A percentile compares a stretch with the other conserved stretches of the same genome.
These are phyloP conservation scores for Rhynchosporium graminicola DNA, from an alignment of 2,329 filamentous ascomycete species.

Conservation along the genomic window DNA sequence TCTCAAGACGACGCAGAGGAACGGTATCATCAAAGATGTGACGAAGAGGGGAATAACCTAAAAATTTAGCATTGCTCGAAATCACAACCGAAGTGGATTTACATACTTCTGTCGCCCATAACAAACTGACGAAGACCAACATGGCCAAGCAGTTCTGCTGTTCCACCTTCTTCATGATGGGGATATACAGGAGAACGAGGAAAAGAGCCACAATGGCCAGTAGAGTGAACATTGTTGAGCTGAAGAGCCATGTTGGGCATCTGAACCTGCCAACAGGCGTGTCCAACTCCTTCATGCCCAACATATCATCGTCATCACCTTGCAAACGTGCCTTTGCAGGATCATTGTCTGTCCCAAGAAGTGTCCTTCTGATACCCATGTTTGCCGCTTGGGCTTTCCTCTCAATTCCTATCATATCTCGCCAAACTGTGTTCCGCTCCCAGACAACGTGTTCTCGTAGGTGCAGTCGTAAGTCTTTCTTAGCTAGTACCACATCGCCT, in stretches of 20 bases:
- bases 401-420: slow-evolving; percentile 98
- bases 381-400: slow-evolving; percentile 92
- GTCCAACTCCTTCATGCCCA: slow-evolving; percentile 65
- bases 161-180: slow-evolving; percentile 82
- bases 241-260: slow-evolving; percentile 81
- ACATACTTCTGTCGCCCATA: slow-evolving; percentile 92
- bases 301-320: slow-evolving; percentile 73
- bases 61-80: slow-evolving; percentile 24
- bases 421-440: slow-evolving; percentile 98
- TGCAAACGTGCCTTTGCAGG: slow-evolving; percentile 71
- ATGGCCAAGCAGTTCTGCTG: slow-evolving; percentile 96
- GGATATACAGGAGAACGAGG: slow-evolving; percentile 68
- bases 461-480: slow-evolving; percentile 84
- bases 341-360: slow-evolving; percentile 75
- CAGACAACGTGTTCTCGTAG: slow-evolving; percentile 96
- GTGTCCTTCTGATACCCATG: slow-evolving; percentile 73
- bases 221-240: slow-evolving; percentile 76
- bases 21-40: slow-evolving; percentile 89
- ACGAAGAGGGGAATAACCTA: slow-evolving; percentile 95
- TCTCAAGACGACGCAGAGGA: slow-evolving; percentile 82
- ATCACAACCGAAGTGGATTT: background rate
- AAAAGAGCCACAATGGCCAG: slow-evolving; percentile 73
- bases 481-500: slow-evolving; percentile 75
- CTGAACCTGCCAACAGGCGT: slow-evolving; percentile 79
- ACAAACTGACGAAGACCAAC: slow-evolving; percentile 86